Evolutionary conservation across 495 filamentous ascomycete species (phyloP).

Genomic region (Talaromyces trachyspermus): DNA sequence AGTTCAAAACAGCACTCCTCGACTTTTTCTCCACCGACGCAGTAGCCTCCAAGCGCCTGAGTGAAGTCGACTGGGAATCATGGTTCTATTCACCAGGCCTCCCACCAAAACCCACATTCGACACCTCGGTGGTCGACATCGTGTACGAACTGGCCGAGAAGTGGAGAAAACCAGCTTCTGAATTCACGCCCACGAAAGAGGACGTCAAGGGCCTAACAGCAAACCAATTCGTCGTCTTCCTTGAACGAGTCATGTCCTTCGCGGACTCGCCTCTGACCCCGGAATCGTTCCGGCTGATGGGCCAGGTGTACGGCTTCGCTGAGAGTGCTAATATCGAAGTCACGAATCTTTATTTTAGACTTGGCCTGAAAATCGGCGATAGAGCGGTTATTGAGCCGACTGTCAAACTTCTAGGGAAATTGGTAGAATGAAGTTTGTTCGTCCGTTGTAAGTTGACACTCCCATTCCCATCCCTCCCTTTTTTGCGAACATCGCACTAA

Average conservation of each 20-base stretch:
- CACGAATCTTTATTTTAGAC: conserved; percentile 63
- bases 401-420: conserved; percentile 70
- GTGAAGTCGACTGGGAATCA: conserved; percentile 74
- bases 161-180: conserved; percentile 52
- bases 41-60: conserved; percentile 57
- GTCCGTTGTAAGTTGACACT: conserved; percentile 52
- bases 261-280: conserved; percentile 47
- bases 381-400: conserved; percentile 57
- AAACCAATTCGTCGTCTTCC: conserved; percentile 85
- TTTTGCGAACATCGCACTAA: background rate
- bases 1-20: conserved; percentile 82
- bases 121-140: conserved; percentile 77
- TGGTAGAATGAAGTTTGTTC: conserved; percentile 95
- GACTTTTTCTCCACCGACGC: conserved; percentile 71
- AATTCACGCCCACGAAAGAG: conserved; percentile 56
- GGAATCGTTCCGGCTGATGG: conserved; percentile 59
- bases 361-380: conserved; percentile 70
- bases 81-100: conserved; percentile 81
- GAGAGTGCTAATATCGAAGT: conserved; percentile 78
- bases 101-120: conserved; percentile 83
- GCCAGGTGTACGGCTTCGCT: conserved; percentile 59
- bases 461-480: too few relatives aligned
- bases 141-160: conserved; percentile 75
- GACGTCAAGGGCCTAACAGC: conserved; percentile 70
- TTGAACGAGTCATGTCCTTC: conserved; percentile 66